A percentile compares a stretch with the other conserved stretches of the same genome.
Conservation (phyloP, 331 rosid species). For the Malus hybrid region DNA sequence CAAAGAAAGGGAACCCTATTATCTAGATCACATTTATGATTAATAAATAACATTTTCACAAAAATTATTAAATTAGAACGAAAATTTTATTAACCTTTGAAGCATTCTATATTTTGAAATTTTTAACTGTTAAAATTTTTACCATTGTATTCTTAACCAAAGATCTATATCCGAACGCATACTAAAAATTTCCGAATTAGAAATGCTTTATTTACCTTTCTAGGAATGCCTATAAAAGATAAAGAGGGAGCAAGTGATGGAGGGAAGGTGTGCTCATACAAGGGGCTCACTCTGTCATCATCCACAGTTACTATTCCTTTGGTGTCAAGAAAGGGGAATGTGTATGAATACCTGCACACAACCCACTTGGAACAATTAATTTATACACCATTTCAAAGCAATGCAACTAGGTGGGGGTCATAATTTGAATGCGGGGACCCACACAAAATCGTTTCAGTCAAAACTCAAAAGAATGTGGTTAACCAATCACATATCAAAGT, state of each 20-base stretch:
- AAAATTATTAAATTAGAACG: too few species aligned
- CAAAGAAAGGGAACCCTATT: slow-evolving; percentile 95
- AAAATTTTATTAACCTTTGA: too few species aligned
- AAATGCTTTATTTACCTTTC: slow-evolving; percentile 41
- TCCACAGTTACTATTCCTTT: slow-evolving; percentile 84
- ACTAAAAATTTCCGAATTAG: neutral
- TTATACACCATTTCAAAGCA: neutral
- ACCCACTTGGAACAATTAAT: slow-evolving; percentile 4
- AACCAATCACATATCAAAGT: slow-evolving; percentile 10
- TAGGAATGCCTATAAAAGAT: slow-evolving; percentile 79
- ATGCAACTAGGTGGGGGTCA: neutral
- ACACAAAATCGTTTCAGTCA: slow-evolving; percentile 16
- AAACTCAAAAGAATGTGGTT: neutral
- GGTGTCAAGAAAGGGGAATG: slow-evolving; percentile 93
- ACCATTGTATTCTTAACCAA: neutral
- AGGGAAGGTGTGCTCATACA: slow-evolving; percentile 94
- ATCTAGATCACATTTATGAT: slow-evolving; percentile 34
- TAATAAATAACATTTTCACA: too few species aligned
- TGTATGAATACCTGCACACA: slow-evolving; percentile 74
- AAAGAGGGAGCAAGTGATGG: slow-evolving; percentile 93
- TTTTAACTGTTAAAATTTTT: too few species aligned
- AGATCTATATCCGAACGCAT: neutral
- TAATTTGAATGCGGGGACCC: slow-evolving; percentile 22
- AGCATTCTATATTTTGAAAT: too few species aligned
- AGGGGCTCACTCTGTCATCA: slow-evolving; percentile 88